A percentile compares a stretch with the other conserved stretches of the same genome.
phyloP scores from a whole-genome alignment of 2,329 filamentous ascomycete species.

The Aureobasidium sp. region DNA sequence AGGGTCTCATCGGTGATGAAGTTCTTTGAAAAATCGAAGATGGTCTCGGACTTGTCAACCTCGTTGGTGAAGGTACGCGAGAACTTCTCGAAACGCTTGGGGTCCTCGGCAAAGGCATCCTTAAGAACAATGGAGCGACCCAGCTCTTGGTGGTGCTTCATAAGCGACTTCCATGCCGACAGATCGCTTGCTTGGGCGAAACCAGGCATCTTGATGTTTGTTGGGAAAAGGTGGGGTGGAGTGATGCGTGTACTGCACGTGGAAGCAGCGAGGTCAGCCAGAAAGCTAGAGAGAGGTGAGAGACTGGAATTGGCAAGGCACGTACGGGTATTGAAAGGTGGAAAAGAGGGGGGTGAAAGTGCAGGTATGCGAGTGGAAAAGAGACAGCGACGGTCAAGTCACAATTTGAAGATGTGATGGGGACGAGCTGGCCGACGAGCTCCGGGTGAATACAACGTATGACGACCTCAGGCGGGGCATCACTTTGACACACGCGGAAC shows the following conservation, averaged over 20 bases:
- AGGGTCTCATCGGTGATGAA: conserved; percentile 91
- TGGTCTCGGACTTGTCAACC: conserved; percentile 73
- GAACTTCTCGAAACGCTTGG: conserved; percentile 84
- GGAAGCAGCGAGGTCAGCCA: not conserved
- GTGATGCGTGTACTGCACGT: conserved; percentile 12
- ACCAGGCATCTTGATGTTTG: conserved; percentile 41
- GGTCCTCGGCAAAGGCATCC: conserved; percentile 80
- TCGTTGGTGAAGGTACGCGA: conserved; percentile 74
- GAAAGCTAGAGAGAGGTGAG: not conserved
- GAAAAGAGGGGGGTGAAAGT: not conserved
- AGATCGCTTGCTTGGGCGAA: conserved; percentile 84
- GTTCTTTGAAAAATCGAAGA: conserved; percentile 99
- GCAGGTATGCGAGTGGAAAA: not conserved
- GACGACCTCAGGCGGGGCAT: conserved; percentile 2
- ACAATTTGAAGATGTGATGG: conserved; percentile 12
- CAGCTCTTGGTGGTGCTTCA: conserved; percentile 74
- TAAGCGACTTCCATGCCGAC: conserved; percentile 80
- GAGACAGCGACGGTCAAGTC: not conserved
- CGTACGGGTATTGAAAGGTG: not conserved
- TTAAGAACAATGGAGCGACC: conserved; percentile 86
- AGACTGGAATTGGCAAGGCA: not conserved
- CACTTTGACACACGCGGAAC: not conserved
- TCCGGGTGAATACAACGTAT: conserved; percentile 5
- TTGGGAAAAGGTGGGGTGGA: conserved; percentile 15
- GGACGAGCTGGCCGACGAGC: conserved; percentile 5